phyloP scores from a whole-genome alignment of 768 basidiomycete species.

The Suillus occidentalis region DNA sequence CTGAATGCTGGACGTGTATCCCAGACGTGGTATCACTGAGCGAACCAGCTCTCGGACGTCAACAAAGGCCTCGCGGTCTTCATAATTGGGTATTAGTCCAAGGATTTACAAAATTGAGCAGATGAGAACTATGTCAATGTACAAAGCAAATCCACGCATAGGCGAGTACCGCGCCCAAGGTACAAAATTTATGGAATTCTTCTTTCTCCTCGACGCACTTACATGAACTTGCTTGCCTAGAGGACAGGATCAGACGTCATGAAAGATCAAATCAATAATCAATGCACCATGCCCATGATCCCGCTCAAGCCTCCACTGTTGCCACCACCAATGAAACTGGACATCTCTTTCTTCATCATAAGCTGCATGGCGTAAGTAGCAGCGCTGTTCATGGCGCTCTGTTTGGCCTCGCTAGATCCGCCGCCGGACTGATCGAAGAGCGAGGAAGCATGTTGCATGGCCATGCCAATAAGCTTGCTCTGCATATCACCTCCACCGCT shows the following conservation, averaged over 20 bases:
- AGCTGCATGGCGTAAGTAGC: conserved; percentile 87
- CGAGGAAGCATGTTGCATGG: conserved; percentile 81
- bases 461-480: conserved; percentile 77
- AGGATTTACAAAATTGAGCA: not conserved
- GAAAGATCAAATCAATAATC: conserved; percentile 6
- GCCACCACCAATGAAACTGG: conserved; percentile 52
- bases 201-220: conserved; percentile 1
- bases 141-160: not conserved
- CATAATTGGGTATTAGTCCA: not conserved
- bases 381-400: conserved; percentile 83
- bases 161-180: not conserved
- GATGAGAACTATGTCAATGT: not conserved
- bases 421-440: conserved; percentile 61
- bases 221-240: conserved; percentile 35
- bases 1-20: not conserved
- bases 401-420: conserved; percentile 62
- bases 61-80: not conserved
- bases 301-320: conserved; percentile 69
- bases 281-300: conserved; percentile 61
- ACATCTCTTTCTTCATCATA: conserved; percentile 67
- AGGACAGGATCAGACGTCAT: not conserved
- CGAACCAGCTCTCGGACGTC: too few species aligned
- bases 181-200: not conserved
- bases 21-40: not conserved
- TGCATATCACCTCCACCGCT: conserved; percentile 44